phyloP scores from a whole-genome alignment of 805 yeast species.

The Yarrowia bubula region DNA sequence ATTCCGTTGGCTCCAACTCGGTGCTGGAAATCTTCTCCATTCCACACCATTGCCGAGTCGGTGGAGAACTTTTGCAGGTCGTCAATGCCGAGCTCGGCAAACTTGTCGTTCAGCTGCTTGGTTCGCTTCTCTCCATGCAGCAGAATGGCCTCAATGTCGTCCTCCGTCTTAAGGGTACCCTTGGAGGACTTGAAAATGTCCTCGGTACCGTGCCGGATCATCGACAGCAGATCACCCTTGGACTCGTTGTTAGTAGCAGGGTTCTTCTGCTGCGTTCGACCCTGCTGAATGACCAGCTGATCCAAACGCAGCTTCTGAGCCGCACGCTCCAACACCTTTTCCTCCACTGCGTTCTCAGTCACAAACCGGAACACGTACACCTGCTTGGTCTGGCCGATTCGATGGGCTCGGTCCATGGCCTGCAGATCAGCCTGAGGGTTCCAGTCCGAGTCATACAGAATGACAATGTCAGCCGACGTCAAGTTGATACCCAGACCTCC shows the following conservation, averaged over 20 bases:
- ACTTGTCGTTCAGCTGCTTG: slow-evolving; percentile 71
- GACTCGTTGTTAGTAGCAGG: slow-evolving; percentile 38
- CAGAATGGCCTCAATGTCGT: slow-evolving; percentile 81
- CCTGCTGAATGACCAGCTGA: slow-evolving; percentile 94
- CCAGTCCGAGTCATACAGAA: slow-evolving; percentile 92
- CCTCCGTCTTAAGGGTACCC: slow-evolving; percentile 44
- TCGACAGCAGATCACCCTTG: slow-evolving; percentile 73
- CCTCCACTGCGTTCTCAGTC: slow-evolving; percentile 94
- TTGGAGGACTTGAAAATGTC: slow-evolving; percentile 64
- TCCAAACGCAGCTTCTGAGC: slow-evolving; percentile 90
- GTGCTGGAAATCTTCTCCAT: slow-evolving; percentile 75
- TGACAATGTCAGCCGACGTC: slow-evolving; percentile 87
- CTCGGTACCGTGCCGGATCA: slow-evolving; percentile 97
- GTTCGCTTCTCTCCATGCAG: slow-evolving; percentile 81
- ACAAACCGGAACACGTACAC: slow-evolving; percentile 90
- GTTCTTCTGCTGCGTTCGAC: slow-evolving; percentile 55
- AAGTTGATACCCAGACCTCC: slow-evolving; percentile 95
- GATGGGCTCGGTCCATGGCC: slow-evolving; percentile 97
- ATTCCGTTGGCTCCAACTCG: slow-evolving; percentile 40
- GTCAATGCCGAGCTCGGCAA: slow-evolving; percentile 82
- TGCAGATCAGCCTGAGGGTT: slow-evolving; percentile 97
- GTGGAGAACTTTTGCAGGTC: slow-evolving; percentile 89
- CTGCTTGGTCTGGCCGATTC: slow-evolving; percentile 96
- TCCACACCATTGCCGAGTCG: slow-evolving; percentile 95
- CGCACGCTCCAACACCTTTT: slow-evolving; percentile 92